These are phyloP conservation scores for Yarrowia hollandica DNA, from an alignment of 805 yeast genomes.

Conservation along the genomic window DNA sequence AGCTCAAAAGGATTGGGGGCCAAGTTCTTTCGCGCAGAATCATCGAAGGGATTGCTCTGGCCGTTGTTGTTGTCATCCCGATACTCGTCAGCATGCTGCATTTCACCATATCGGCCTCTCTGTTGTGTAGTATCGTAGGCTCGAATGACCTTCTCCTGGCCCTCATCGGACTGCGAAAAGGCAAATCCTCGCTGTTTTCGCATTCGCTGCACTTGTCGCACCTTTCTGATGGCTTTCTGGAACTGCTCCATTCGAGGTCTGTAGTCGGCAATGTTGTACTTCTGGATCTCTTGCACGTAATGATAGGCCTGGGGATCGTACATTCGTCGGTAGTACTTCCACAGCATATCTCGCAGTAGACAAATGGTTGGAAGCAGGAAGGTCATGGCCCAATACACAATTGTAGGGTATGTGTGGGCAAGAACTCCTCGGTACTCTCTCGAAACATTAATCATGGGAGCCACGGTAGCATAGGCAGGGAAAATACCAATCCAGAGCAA, in stretches of 20 bases:
- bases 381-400: slow-evolving; percentile 78
- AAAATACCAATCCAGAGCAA: slow-evolving; percentile 78
- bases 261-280: slow-evolving; percentile 87
- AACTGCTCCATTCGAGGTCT: slow-evolving; percentile 96
- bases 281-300: slow-evolving; percentile 94
- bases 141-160: slow-evolving; percentile 86
- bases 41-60: slow-evolving; percentile 21
- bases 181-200: slow-evolving; percentile 98
- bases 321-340: slow-evolving; percentile 94
- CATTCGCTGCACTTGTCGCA: slow-evolving; percentile 97
- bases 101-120: slow-evolving; percentile 71
- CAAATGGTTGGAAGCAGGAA: slow-evolving; percentile 77
- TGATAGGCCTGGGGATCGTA: slow-evolving; percentile 91
- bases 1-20: slow-evolving; percentile 25
- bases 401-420: slow-evolving; percentile 70
- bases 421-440: slow-evolving; percentile 81
- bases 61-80: neutral
- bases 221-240: slow-evolving; percentile 95
- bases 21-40: slow-evolving; percentile 10
- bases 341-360: slow-evolving; percentile 79
- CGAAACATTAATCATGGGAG: slow-evolving; percentile 81
- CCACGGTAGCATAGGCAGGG: slow-evolving; percentile 83
- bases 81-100: slow-evolving; percentile 37
- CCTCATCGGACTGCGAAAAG: slow-evolving; percentile 92
- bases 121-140: slow-evolving; percentile 92